Percentiles rank a stretch among this genome's conserved stretches.
Evolutionary conservation across 2,329 filamentous ascomycete genomes (phyloP).

Genomic region (Phyllosticta citribraziliensis): DNA sequence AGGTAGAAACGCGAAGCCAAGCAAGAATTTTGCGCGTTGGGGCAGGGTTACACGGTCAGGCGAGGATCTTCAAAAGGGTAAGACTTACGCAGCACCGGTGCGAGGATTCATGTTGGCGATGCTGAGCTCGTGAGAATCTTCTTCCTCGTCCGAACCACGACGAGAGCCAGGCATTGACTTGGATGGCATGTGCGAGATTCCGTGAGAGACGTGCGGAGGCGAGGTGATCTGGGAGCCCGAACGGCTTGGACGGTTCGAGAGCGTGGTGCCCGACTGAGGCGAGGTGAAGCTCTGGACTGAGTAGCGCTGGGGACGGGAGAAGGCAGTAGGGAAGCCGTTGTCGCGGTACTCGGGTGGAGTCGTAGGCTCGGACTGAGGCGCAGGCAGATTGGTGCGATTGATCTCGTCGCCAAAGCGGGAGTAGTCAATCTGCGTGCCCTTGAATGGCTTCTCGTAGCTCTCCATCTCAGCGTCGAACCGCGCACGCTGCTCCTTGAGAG

Average conservation of each 20-base stretch:
- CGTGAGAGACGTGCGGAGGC: constrained; percentile 51
- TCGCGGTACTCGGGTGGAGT: constrained; percentile 91
- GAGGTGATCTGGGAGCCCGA: constrained; percentile 75
- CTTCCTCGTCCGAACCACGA: constrained; percentile 77
- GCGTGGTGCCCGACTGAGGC: constrained; percentile 48
- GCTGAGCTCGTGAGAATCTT: constrained; percentile 74
- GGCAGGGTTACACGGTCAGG: background rate
- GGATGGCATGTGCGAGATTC: constrained; percentile 59
- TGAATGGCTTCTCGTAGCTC: constrained; percentile 75
- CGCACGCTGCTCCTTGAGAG: constrained; percentile 77
- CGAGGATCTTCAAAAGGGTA: constrained; percentile 2
- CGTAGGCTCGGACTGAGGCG: constrained; percentile 86
- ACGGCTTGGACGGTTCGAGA: constrained; percentile 58
- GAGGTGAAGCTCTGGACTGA: constrained; percentile 82
- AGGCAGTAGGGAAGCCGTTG: constrained; percentile 65
- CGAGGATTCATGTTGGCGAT: constrained; percentile 31
- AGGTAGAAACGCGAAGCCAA: constrained; percentile 6
- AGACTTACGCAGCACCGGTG: constrained; percentile 61
- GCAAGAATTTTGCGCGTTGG: background rate
- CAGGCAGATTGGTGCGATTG: constrained; percentile 37
- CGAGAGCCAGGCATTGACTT: constrained; percentile 79
- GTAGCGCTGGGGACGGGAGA: constrained; percentile 78
- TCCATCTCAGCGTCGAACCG: constrained; percentile 90
- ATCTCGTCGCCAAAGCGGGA: constrained; percentile 77
- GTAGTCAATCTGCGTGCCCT: constrained; percentile 73